A percentile compares a stretch with the other conserved stretches of the same genome.
phyloP scores from a whole-genome alignment of 306 rosid genomes.

The Fragaria vesca region DNA sequence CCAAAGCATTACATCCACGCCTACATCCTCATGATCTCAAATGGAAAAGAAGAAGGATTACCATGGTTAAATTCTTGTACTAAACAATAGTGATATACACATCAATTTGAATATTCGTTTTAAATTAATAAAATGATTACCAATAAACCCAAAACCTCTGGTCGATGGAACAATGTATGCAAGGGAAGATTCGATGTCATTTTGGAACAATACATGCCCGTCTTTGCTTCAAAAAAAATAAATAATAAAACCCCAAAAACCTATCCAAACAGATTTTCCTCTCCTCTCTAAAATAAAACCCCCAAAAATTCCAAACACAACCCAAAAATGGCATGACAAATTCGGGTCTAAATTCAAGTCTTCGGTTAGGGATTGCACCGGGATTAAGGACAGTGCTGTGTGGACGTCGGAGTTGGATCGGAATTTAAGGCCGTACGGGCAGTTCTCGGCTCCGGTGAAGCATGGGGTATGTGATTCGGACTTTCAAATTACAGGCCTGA shows the following conservation, averaged over 20 bases:
- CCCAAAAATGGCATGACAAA: conserved; percentile 26
- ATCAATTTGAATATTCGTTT: too few relatives aligned
- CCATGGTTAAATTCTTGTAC: too few relatives aligned
- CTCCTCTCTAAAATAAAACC: conserved; percentile 8
- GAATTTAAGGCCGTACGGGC: conserved; percentile 45
- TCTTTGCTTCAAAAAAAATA: too few relatives aligned
- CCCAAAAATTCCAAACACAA: background rate
- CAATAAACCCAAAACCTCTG: too few relatives aligned
- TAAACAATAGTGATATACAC: too few relatives aligned
- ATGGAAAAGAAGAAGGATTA: too few relatives aligned
- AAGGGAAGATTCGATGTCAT: too few relatives aligned
- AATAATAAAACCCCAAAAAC: background rate
- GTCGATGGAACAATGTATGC: too few relatives aligned
- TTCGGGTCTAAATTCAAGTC: conserved; percentile 27
- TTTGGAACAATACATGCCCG: too few relatives aligned
- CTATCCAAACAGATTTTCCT: conserved; percentile 37
- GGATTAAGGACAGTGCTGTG: conserved; percentile 12
- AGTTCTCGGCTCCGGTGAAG: conserved; percentile 62
- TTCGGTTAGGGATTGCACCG: conserved; percentile 28
- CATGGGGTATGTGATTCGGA: conserved; percentile 77
- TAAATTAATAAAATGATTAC: too few relatives aligned
- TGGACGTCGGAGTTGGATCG: conserved; percentile 35
- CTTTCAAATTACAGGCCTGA: conserved; percentile 62
- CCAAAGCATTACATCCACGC: too few relatives aligned
- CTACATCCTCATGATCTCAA: too few relatives aligned